These are phyloP conservation scores for Marvania coccoides DNA, from an alignment of 139 green algal genomes.

Conservation along the genomic window DNA sequence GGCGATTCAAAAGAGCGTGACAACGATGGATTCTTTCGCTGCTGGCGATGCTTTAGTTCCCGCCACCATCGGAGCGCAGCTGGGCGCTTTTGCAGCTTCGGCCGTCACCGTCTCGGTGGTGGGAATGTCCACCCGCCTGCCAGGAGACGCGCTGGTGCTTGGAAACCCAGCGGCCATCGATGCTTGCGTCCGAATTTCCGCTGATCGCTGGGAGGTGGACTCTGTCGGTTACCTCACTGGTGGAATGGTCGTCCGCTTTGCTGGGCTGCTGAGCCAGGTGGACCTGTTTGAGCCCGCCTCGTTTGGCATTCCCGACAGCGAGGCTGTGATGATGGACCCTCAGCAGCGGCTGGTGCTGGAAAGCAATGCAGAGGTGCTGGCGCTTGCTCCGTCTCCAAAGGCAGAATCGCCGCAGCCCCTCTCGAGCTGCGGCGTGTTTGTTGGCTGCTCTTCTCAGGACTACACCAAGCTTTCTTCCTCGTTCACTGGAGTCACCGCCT, in stretches of 20 bases:
- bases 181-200: not conserved
- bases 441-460: conserved; percentile 67
- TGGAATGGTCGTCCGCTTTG: conserved; percentile 32
- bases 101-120: not conserved
- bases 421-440: conserved; percentile 48
- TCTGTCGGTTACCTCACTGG: not conserved
- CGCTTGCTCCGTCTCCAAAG: not conserved
- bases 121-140: not conserved
- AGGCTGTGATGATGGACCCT: conserved; percentile 67
- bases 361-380: conserved; percentile 21
- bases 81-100: not conserved
- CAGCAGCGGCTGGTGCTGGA: conserved; percentile 73
- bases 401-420: not conserved
- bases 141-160: not conserved
- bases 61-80: not conserved
- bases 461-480: conserved; percentile 36
- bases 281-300: conserved; percentile 44
- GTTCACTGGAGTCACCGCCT: conserved; percentile 13
- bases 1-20: too few species aligned
- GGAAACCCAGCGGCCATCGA: not conserved
- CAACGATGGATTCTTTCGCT: not conserved
- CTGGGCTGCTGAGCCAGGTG: conserved; percentile 45
- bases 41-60: too few species aligned
- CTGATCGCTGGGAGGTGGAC: conserved; percentile 1
- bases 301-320: conserved; percentile 39